Evolutionary conservation across 345 rosid species (phyloP).

Genomic region (Acer saccharum): DNA sequence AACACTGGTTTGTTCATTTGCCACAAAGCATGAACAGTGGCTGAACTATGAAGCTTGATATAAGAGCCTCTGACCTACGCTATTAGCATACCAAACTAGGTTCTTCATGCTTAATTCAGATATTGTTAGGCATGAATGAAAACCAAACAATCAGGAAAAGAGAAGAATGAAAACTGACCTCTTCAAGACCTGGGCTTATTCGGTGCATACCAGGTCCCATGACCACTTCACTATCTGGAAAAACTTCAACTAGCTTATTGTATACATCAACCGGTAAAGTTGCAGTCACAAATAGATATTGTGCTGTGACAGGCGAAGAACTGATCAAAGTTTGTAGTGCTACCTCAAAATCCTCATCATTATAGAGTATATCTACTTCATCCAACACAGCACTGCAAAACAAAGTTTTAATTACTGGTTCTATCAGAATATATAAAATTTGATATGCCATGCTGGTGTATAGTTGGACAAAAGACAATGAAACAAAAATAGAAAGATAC

Average conservation of each 20-base stretch:
- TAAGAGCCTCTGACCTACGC: neutral
- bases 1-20: neutral
- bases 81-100: neutral
- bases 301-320: constrained; percentile 67
- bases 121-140: neutral
- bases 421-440: neutral
- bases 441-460: neutral
- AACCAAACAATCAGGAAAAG: neutral
- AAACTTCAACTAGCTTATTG: constrained; percentile 77
- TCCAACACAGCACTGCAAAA: constrained; percentile 77
- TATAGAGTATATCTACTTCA: constrained; percentile 86
- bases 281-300: constrained; percentile 92
- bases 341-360: constrained; percentile 77
- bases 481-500: neutral
- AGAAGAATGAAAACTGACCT: constrained; percentile 50
- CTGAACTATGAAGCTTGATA: constrained; percentile 6
- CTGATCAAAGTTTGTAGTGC: constrained; percentile 70
- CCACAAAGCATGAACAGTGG: neutral
- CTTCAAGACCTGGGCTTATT: constrained; percentile 78
- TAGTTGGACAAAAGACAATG: neutral
- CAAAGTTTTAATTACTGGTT: constrained; percentile 15
- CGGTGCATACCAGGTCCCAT: constrained; percentile 97
- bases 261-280: constrained; percentile 83
- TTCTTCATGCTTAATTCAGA: neutral
- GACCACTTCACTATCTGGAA: constrained; percentile 83